Evolutionary conservation across 257 asterid species (phyloP), one percentile per base, ranked within the genome.

Genomic region (Ocimum tenuiflorum): DNA sequence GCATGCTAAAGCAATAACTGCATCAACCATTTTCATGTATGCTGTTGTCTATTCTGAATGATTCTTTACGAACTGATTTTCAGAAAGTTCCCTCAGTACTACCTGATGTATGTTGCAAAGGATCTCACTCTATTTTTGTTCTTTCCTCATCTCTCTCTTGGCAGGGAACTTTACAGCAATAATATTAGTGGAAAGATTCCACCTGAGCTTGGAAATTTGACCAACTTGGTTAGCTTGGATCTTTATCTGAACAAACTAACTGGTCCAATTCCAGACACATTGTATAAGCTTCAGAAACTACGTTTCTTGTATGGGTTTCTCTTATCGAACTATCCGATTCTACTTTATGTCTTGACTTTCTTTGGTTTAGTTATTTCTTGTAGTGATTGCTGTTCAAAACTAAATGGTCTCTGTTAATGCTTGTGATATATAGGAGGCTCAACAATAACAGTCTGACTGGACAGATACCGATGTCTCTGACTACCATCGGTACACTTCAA

Each of bases 111-210:
- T n/a, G n/a, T n/a, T n/a, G n/a, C n/a, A n/a, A n/a, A n/a, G n/a
- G n/a, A n/a, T n/a, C n/a, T n/a, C n/a, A n/a, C n/a, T n/a, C 54
- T 45, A 48, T 59, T 47, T 39, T 46, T 45, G 3, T 54, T 35
- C 14, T 41, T 20, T 58, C 47, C 19, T 11, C 6, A 48, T 24
- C 3, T 57, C 24, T 71, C 33, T 54, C 51, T 36, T 66, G 45
- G 64, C 95, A 92, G 99, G 90, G 97, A 92, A 73, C 96, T 92
- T 47, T 92, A 92, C 76, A 89, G 96, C 75, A 94, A 94, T 76
- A 80, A 82, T 75, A 88, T 94, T 67, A 79, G 81, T 36, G 99
- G 99, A 71, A 80, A 68, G 61, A 76, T 94, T 73, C 99, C 97
- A 51, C 72, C 35, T 69, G 99, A 94, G 74, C 85, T 94, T 20